Conservation (phyloP, 306 rosid species). For the Potentilla sterilis region DNA sequence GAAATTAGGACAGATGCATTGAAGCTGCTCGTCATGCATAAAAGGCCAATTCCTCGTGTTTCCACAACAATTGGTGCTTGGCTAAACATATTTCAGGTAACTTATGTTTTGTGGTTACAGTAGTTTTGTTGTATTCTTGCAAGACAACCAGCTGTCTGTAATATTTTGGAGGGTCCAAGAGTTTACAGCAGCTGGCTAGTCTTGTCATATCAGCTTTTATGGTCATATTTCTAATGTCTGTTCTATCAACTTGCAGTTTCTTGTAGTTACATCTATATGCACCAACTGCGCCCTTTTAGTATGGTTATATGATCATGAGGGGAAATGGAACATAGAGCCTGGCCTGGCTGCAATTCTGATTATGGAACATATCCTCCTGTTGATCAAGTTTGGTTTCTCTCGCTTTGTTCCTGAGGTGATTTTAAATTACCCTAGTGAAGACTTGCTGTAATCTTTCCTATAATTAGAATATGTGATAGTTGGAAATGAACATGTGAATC, state of each 20-base stretch:
- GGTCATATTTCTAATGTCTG: slow-evolving; percentile 19
- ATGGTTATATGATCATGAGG: slow-evolving; percentile 88
- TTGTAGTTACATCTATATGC: slow-evolving; percentile 80
- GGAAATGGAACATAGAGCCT: slow-evolving; percentile 95
- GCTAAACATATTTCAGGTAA: slow-evolving; percentile 94
- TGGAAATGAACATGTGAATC: neutral
- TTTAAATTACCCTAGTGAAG: neutral
- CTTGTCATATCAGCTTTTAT: slow-evolving; percentile 7
- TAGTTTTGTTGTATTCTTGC: neutral
- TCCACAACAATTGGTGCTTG: slow-evolving; percentile 91
- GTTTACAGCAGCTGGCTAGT: neutral
- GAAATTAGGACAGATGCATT: slow-evolving; percentile 96
- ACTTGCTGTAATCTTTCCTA: slow-evolving; percentile 3
- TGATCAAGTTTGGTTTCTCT: slow-evolving; percentile 86
- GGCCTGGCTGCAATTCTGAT: slow-evolving; percentile 89
- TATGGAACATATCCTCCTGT: slow-evolving; percentile 83
- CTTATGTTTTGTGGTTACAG: slow-evolving; percentile 6
- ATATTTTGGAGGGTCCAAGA: neutral
- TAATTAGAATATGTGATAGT: neutral
- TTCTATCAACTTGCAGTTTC: slow-evolving; percentile 53
- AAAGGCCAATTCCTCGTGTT: slow-evolving; percentile 83
- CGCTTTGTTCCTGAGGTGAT: slow-evolving; percentile 86
- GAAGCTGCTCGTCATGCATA: slow-evolving; percentile 81
- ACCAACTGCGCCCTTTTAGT: slow-evolving; percentile 91
- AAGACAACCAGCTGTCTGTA: neutral